Conservation (phyloP, 768 basidiomycete species). For the Phanerochaete sordida region DNA sequence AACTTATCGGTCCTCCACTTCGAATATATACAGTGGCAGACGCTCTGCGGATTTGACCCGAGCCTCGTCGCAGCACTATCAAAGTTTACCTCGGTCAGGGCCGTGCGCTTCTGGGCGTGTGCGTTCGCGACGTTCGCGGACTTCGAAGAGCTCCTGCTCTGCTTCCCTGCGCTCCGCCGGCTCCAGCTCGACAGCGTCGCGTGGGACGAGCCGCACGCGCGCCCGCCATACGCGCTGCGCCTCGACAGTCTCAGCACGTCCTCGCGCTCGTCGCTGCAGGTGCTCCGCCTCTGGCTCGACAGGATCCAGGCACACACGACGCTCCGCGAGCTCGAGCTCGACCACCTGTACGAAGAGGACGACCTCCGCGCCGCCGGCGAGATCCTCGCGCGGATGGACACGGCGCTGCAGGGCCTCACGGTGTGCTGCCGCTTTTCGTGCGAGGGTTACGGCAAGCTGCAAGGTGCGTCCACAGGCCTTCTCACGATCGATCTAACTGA, state of each 20-base stretch:
- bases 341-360: neutral
- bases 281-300: neutral
- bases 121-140: neutral
- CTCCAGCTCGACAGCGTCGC: neutral
- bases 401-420: neutral
- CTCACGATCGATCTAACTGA: neutral
- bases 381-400: neutral
- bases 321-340: neutral
- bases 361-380: neutral
- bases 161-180: neutral
- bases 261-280: neutral
- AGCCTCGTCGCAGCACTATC: neutral
- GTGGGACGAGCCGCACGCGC: neutral
- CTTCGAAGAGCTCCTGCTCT: neutral
- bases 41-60: neutral
- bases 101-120: neutral
- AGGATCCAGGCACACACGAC: neutral
- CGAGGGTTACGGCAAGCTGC: neutral
- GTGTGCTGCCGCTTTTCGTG: neutral
- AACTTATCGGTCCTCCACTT: neutral
- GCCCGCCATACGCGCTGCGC: neutral
- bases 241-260: neutral
- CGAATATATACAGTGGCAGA: neutral
- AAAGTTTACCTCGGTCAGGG: neutral
- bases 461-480: neutral